Conservation (phyloP, 495 filamentous ascomycete species). For the Cenococcum geophilum region DNA sequence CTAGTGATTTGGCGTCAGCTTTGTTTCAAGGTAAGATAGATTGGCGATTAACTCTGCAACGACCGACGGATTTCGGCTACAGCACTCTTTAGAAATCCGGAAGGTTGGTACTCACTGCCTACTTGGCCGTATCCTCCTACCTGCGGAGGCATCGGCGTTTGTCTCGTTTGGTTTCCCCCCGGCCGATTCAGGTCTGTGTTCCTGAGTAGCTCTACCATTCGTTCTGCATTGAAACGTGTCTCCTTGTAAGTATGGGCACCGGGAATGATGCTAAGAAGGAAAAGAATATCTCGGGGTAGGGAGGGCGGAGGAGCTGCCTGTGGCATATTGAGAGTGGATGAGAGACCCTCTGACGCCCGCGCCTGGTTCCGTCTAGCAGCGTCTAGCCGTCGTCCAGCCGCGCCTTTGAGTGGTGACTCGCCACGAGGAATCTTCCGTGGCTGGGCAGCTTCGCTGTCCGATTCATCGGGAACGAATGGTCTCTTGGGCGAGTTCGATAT, state of each 20-base stretch:
- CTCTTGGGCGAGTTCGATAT: conserved; percentile 70
- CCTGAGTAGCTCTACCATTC: conserved; percentile 67
- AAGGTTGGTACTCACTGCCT: not conserved
- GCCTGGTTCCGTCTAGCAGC: conserved; percentile 56
- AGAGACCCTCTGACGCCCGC: conserved; percentile 1
- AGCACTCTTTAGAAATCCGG: too few relatives aligned
- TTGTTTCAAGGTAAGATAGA: not conserved
- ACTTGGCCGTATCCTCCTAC: not conserved
- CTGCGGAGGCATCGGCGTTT: not conserved
- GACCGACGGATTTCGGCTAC: too few relatives aligned
- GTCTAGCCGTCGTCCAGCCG: conserved; percentile 73
- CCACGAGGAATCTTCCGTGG: conserved; percentile 77
- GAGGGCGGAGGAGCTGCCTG: conserved; percentile 25
- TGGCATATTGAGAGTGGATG: not conserved
- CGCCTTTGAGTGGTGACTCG: conserved; percentile 81
- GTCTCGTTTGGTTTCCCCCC: not conserved
- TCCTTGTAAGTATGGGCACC: conserved; percentile 63
- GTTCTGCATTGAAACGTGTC: conserved; percentile 59
- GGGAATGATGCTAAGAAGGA: conserved; percentile 78
- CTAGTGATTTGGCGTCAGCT: not conserved
- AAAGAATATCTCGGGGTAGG: conserved; percentile 73
- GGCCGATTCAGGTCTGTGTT: conserved; percentile 40
- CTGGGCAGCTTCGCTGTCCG: conserved; percentile 56
- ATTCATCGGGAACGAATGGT: conserved; percentile 54
- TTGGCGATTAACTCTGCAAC: not conserved